Conservation (phyloP, 2,329 filamentous ascomycete genomes). For the Grosmannia huntii region DNA sequence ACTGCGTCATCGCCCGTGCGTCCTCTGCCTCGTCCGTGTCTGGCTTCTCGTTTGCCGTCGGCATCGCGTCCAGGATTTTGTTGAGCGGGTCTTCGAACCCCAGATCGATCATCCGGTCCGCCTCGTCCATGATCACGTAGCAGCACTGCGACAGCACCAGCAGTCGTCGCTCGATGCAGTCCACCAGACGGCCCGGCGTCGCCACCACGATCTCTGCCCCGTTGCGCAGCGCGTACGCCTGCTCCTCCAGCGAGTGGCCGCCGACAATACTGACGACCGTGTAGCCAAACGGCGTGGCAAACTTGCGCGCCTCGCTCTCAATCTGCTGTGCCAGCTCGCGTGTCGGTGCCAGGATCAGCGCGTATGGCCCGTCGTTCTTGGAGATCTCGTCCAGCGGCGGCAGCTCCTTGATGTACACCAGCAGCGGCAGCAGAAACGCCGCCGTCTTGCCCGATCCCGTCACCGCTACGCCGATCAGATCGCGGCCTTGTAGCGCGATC, state of each 20-base stretch:
- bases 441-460: slow-evolving; percentile 98
- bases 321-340: slow-evolving; percentile 97
- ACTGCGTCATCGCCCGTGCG: slow-evolving; percentile 67
- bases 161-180: slow-evolving; percentile 88
- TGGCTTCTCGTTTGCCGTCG: slow-evolving; percentile 87
- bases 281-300: slow-evolving; percentile 81
- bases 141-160: slow-evolving; percentile 92
- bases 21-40: slow-evolving; percentile 89
- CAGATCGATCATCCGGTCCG: slow-evolving; percentile 96
- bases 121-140: slow-evolving; percentile 99
- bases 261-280: slow-evolving; percentile 96
- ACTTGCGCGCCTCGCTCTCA: slow-evolving; percentile 85
- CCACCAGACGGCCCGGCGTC: slow-evolving; percentile 92
- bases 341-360: slow-evolving; percentile 91
- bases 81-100: slow-evolving; percentile 97
- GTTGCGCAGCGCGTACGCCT: slow-evolving; percentile 77
- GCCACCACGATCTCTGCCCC: slow-evolving; percentile 97
- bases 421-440: slow-evolving; percentile 78
- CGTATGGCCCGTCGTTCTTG: slow-evolving; percentile 91
- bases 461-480: slow-evolving; percentile 95
- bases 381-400: slow-evolving; percentile 73
- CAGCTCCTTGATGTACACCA: slow-evolving; percentile 88
- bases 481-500: slow-evolving; percentile 80
- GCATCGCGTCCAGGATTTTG: slow-evolving; percentile 89
- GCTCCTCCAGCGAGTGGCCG: slow-evolving; percentile 89